phyloP scores from a whole-genome alignment of 1,284 basidiomycete genomes.

The Cutaneotrichosporon arboriforme region DNA sequence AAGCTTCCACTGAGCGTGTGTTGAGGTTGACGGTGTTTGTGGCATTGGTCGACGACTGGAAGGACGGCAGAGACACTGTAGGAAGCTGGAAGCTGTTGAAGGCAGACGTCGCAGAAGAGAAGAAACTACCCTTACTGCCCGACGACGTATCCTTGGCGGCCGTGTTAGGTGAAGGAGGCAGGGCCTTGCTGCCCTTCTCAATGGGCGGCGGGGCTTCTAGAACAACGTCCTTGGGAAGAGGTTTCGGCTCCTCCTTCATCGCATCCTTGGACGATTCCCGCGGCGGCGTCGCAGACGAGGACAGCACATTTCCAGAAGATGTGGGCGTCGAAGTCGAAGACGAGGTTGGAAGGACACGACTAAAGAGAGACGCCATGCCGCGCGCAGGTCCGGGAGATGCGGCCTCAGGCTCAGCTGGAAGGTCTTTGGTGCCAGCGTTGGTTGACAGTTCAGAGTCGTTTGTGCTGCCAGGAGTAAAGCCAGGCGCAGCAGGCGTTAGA shows the following conservation, averaged over 20 bases:
- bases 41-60: neutral
- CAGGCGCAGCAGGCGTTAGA: no score
- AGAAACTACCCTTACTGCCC: conserved; percentile 7
- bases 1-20: neutral
- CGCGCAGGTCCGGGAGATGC: neutral
- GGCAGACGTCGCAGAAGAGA: conserved; percentile 10
- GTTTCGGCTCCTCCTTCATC: conserved; percentile 1
- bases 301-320: neutral
- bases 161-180: neutral
- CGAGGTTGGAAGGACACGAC: conserved; percentile 5
- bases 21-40: no score
- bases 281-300: neutral
- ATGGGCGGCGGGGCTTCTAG: no score
- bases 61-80: conserved; percentile 2
- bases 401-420: neutral
- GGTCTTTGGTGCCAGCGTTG: neutral
- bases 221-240: no score
- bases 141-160: neutral
- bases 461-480: no score
- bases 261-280: neutral
- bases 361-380: conserved; percentile 8
- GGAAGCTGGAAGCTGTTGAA: conserved; percentile 11
- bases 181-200: no score
- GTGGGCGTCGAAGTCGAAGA: neutral
- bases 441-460: neutral